Evolutionary conservation across 192 early-diverging fungal genomes (phyloP).

Genomic region (Backusella sp.): DNA sequence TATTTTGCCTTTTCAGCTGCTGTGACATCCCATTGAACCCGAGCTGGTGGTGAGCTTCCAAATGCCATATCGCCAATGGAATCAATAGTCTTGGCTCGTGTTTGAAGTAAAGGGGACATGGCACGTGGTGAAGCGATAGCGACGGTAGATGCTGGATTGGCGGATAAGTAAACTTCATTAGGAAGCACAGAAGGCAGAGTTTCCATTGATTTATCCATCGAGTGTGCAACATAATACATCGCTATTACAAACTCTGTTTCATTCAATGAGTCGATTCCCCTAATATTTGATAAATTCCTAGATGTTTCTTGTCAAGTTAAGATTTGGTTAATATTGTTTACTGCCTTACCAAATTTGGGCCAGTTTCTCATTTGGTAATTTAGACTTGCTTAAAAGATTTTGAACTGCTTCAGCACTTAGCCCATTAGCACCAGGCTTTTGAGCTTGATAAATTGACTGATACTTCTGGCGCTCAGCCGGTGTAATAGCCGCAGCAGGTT

Average conservation of each 20-base stretch:
- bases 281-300: constrained; percentile 78
- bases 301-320: not conserved
- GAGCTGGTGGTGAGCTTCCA: not conserved
- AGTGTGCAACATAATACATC: constrained; percentile 83
- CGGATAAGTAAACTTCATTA: constrained; percentile 48
- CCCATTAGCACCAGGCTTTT: constrained; percentile 20
- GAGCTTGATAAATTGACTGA: constrained; percentile 22
- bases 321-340: not conserved
- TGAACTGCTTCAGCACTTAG: constrained; percentile 56
- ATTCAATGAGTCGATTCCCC: constrained; percentile 65
- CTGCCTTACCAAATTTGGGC: constrained; percentile 73
- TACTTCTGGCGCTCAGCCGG: constrained; percentile 29
- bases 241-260: constrained; percentile 86
- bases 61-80: constrained; percentile 22
- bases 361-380: constrained; percentile 74
- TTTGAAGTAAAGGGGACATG: constrained; percentile 7
- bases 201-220: constrained; percentile 68
- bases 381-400: constrained; percentile 78
- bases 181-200: constrained; percentile 71
- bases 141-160: constrained; percentile 28
- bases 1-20: constrained; percentile 71
- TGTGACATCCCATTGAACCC: constrained; percentile 67
- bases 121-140: constrained; percentile 6
- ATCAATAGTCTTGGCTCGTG: constrained; percentile 26
- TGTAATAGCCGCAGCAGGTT: not conserved